These are phyloP conservation scores for Chrysoporthe cubensis DNA, from an alignment of 2,329 filamentous ascomycete species.

Conservation along the genomic window DNA sequence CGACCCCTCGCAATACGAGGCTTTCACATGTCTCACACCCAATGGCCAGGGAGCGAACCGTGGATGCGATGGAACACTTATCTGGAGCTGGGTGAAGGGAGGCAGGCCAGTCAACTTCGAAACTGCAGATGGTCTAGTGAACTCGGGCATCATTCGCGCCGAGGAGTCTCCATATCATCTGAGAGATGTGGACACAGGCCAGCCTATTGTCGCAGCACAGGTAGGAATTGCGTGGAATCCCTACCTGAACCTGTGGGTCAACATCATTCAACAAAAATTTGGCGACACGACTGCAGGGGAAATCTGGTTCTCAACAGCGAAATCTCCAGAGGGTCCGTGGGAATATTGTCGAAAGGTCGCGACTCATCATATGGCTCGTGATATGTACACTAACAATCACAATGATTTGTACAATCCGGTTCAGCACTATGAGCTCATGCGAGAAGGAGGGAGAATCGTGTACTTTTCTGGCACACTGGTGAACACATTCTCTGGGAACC, in stretches of 20 bases:
- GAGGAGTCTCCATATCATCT: conserved; percentile 26
- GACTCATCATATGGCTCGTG: conserved; percentile 25
- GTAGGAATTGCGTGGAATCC: conserved; percentile 29
- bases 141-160: conserved; percentile 11
- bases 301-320: conserved; percentile 25
- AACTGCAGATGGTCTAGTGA: conserved; percentile 16
- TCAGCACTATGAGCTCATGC: conserved; percentile 27
- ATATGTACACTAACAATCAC: conserved; percentile 18
- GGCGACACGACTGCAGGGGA: conserved; percentile 25
- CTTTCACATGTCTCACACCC: conserved; percentile 23
- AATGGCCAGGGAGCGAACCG: conserved; percentile 20
- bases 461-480: conserved; percentile 28
- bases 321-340: conserved; percentile 26
- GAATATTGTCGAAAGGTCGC: conserved; percentile 23
- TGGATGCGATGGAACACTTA: conserved; percentile 11
- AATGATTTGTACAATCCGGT: conserved; percentile 29
- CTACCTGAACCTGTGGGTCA: conserved; percentile 24
- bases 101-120: conserved; percentile 25
- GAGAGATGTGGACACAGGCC: conserved; percentile 17
- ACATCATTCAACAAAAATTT: conserved; percentile 23
- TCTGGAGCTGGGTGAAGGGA: conserved; percentile 27
- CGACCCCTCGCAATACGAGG: conserved; percentile 27
- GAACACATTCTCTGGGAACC: conserved; percentile 29
- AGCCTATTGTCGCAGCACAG: conserved; percentile 17
- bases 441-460: conserved; percentile 17